Base-by-base conservation (phyloP, 805 yeast genomes). In the Lachancea mirantina region DNA sequence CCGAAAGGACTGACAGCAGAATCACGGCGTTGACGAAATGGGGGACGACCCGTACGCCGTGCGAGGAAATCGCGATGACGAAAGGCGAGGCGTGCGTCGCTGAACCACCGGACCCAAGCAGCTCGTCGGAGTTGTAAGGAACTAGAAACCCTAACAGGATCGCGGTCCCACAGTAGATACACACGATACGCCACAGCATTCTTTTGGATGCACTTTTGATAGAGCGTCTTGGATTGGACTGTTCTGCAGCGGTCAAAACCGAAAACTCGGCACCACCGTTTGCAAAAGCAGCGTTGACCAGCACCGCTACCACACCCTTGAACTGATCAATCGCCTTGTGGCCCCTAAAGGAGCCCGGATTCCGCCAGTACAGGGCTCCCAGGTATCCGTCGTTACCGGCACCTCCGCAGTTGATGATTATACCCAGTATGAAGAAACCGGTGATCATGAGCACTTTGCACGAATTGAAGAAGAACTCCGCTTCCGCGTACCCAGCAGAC, bases 21-120 rank as follows among this genome's bases (percentile, higher is more conserved):
- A 80, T 78, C 29, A 79, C 84, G 13, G 75, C 83, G 51, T 80
- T 80, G 64, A 80, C 76, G 42, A 80, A 74, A 28, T 78, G 73
- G 30, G 87, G 87, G 31, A 78, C 68, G 23, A 75, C 83, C 29
- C 63, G 59, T 43, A 79, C 74, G 46, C 80, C 79, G 23, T 72
- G 81, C 35, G 66, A 62, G 19, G 65, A 54, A 34, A 76, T 64
- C 19, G 84, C 81, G 51, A 78, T 67, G 36, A 78, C 82, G 45
- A 72, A 78, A 18, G 85, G 84, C 11, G 85, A 78, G 1, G 80
- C 76, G 19, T 70, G 57, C 28, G 72, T 64, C 38, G 66, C 72
- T 26, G 61, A 56, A 30, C 56, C 45, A 14, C 57, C 45, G 3
- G 63, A 46, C 17, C 77, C 76, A 47, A 61, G 57, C 30, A 69